phyloP scores from a whole-genome alignment of 2,329 filamentous ascomycete species.

The Ophiosphaerella herpotricha region DNA sequence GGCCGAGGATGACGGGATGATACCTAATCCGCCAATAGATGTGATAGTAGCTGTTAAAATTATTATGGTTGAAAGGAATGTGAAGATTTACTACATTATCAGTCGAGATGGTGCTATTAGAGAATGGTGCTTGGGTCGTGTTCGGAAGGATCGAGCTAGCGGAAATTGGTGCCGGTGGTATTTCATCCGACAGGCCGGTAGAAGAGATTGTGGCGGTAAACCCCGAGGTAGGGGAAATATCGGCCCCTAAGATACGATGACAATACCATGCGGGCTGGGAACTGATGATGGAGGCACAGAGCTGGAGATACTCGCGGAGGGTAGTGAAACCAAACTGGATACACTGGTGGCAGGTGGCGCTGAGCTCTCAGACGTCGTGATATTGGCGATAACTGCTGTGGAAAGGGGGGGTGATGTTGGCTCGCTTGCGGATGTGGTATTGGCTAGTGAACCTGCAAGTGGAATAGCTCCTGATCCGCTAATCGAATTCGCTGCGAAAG shows the following conservation, averaged over 20 bases:
- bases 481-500: constrained; percentile 6
- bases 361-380: no score
- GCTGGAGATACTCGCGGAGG: constrained; percentile 4
- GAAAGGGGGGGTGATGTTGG: no score
- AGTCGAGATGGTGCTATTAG: no score
- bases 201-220: constrained; percentile 7
- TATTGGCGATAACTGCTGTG: no score
- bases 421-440: no score
- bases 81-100: no score
- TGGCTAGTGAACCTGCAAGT: neutral
- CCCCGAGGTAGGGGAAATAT: constrained; percentile 1
- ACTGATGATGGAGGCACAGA: constrained; percentile 1
- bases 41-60: constrained; percentile 6
- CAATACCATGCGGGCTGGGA: constrained; percentile 2
- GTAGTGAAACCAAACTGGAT: constrained; percentile 10
- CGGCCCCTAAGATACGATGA: neutral
- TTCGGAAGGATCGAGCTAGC: neutral
- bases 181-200: constrained; percentile 8
- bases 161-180: neutral
- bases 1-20: constrained; percentile 3
- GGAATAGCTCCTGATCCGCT: constrained; percentile 13
- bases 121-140: neutral
- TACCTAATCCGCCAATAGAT: constrained; percentile 8
- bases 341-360: neutral
- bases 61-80: no score